Evolutionary conservation across 2,329 filamentous ascomycete species (phyloP).

Genomic region (Colletotrichum coccodes): DNA sequence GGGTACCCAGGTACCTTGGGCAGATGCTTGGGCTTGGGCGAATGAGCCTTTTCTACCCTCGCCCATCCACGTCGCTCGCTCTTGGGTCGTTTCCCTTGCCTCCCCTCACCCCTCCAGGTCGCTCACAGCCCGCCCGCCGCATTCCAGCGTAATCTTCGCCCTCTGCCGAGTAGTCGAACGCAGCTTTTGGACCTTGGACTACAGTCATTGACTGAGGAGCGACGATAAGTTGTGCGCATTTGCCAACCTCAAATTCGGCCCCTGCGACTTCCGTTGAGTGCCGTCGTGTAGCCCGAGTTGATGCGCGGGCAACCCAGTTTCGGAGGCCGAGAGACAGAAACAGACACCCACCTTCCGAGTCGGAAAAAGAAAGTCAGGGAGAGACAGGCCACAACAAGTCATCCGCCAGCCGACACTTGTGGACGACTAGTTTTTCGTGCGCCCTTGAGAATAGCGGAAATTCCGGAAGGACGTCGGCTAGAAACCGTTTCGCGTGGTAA

Average conservation of each 20-base stretch:
- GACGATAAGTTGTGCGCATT: constrained; percentile 14
- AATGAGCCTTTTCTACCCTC: constrained; percentile 34
- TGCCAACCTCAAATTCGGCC: not conserved
- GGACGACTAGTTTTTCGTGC: not conserved
- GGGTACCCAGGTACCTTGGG: constrained; percentile 26
- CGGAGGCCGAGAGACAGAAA: constrained; percentile 24
- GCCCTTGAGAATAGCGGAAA: not conserved
- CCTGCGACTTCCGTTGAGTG: constrained; percentile 11
- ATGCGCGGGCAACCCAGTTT: constrained; percentile 24
- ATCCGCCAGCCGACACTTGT: not conserved
- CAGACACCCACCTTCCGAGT: constrained; percentile 20
- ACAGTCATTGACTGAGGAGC: constrained; percentile 24
- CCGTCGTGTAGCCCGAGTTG: constrained; percentile 30
- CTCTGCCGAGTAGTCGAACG: constrained; percentile 21
- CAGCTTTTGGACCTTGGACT: constrained; percentile 25
- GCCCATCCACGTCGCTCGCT: constrained; percentile 20
- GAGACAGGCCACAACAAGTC: constrained; percentile 17
- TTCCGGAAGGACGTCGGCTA: not conserved
- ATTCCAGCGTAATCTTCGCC: constrained; percentile 29
- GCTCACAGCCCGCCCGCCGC: constrained; percentile 15
- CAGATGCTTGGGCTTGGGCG: constrained; percentile 24
- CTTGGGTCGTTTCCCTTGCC: constrained; percentile 12
- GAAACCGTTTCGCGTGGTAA: not conserved
- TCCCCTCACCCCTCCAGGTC: constrained; percentile 27
- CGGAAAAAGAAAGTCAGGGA: constrained; percentile 30